Base-by-base conservation (phyloP, 1,284 basidiomycete species). In the Peniophora sp. region DNA sequence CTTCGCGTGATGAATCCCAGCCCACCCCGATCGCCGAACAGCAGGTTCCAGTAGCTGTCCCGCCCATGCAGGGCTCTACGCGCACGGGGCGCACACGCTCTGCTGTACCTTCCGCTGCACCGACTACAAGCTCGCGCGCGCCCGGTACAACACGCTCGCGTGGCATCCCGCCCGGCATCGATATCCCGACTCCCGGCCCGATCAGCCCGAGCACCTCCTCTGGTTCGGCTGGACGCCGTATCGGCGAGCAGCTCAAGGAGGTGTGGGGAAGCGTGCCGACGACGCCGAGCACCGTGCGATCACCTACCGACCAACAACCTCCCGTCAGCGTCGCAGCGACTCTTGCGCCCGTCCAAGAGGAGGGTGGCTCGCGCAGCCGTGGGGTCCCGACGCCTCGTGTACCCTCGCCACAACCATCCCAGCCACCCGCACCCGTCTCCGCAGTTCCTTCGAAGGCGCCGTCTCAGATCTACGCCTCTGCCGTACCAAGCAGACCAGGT, bases 191-290 rank as follows among this genome's bases (percentile, higher is more conserved):
- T 20, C 54, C 56, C 2, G 57, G 54, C 18, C 56, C 56, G 24
- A 57, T 57, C 23, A 49, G 48, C 3, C 66, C 63, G 11, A 63
- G 60, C 3, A 64, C 65, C 44, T 63, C 60, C 45, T 55, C 54
- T 27, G 52, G 55, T 17, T 68, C 66, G 24, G 27, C 27, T 32
- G 27, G 27, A 32, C 56, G 55, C 2, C 55, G 60, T 47, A 68
- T 69, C 23, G 62, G 58, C 3, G 66, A 68, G 41, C 51, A 60
- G 23, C 62, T 68, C 47, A 61, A 53, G 32, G 60, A 64, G 0
- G 55, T 67, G 2, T 69, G 67, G 67, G 67, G 67, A 36, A 46
- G 55, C n/a, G 35, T 44, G 3, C 47, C 56, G 44, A 55, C 61
- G 12, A 51, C 47, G 20, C 51, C 55, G n/a, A 47, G 52, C 11